Evolutionary conservation across 1,139 yeast genomes (phyloP), one percentile per base, ranked within the genome.

Genomic region (Blastobotrys persicus): DNA sequence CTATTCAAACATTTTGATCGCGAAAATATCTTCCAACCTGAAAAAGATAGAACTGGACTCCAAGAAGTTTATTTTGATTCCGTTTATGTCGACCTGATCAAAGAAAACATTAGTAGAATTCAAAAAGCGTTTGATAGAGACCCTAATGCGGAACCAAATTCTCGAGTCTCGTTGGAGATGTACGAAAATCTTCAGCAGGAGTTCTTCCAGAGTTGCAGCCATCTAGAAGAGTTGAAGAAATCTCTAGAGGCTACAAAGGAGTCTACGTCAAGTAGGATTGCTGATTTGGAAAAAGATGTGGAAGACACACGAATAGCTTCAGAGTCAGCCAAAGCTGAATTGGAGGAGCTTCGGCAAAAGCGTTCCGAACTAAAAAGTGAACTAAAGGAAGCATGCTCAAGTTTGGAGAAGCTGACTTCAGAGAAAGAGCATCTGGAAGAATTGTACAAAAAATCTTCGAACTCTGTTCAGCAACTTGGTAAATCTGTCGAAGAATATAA

Each of bases 11-110:
- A 78, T 45, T 85, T 80, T 56, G 81, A 79, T 18, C 26, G 44
- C 7, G 52, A 49, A 3, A 31, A 49, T 14, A 46, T 49, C 42
- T 63, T 77, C 23, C 70, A 73, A 26, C 77, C 81, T 2, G 69
- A 70, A 4, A 77, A 79, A 54, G 95, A 88, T 62, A 83, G 80
- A 2, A 82, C 95, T 1, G 98, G 98, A 1, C 73, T 91, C 35
- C 98, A 98, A 0, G 80, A 81, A 50, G 88, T 91, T 1, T 88
- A 78, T 58, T 85, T 92, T 61, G 85, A 83, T 55, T 62, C 77
- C 0, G 69, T 75, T 2, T 88, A 88, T 61, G 83, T 88, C 2
- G 72, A 72, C 3, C 69, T 88, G 49, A 69, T 92, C 45, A 84
- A 81, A 56, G 94, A 85, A 6, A 86, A 88, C 59, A 80, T 78